Conservation (phyloP, 2,329 filamentous ascomycete genomes). For the Metarhizium guizhouense region DNA sequence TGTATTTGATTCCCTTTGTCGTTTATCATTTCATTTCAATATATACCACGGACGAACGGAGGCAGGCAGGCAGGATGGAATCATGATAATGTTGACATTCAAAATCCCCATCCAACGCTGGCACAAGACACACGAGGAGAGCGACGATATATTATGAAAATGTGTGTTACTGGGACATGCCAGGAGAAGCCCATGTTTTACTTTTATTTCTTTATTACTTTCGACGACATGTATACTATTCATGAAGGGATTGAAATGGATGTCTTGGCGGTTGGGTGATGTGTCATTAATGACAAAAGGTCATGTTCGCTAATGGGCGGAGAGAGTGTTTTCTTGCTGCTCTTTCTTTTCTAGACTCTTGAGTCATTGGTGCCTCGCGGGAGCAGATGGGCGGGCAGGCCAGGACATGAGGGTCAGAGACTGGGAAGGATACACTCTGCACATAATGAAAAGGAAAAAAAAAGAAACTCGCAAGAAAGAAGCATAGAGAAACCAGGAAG, state of each 20-base stretch:
- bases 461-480: neutral
- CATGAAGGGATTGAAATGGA: slow-evolving; percentile 2
- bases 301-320: neutral
- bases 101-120: neutral
- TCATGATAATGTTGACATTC: neutral
- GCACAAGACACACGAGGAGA: neutral
- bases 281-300: neutral
- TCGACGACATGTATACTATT: slow-evolving; percentile 3
- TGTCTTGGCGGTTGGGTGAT: neutral
- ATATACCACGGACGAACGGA: slow-evolving; percentile 2
- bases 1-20: neutral
- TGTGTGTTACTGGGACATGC: neutral
- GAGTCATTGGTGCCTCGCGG: neutral
- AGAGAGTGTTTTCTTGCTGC: neutral
- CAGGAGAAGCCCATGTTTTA: neutral
- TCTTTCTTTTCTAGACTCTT: neutral
- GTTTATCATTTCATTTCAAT: neutral
- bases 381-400: neutral
- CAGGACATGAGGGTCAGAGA: neutral
- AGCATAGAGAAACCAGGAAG: neutral
- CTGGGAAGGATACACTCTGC: neutral
- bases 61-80: neutral
- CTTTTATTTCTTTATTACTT: neutral
- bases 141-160: neutral
- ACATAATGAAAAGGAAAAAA: neutral